Evolutionary conservation across 2,329 filamentous ascomycete genomes (phyloP), one percentile per base, ranked within the genome.

Genomic region (Aureobasidium sp.): DNA sequence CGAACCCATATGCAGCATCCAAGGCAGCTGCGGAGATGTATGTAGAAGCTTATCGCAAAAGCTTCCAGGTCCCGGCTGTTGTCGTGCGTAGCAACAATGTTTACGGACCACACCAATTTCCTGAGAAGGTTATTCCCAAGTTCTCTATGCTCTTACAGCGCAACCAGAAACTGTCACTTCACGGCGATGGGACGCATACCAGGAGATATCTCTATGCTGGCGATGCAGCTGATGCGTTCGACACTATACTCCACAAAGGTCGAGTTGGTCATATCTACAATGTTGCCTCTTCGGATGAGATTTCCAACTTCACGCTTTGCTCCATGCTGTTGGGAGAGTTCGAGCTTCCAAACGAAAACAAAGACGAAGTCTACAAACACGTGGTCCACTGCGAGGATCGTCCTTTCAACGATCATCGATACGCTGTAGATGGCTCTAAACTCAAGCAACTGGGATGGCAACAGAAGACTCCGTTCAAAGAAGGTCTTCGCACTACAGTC

Each of bases 61-160:
- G 86, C 73, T 92, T 91, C 79, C 88, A 88, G 72, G 79, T 94
- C 14, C 89, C 89, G 1, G 84, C 85, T 57, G 90, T 93, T 66
- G 89, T 92, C 67, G 87, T 92, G 31, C 82, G 89, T 54, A 88
- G 88, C 71, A 93, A 93, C 77, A 93, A 94, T 69, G 88, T 93
- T 33, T 94, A 92, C 69, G 90, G 90, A 0, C 90, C 90, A 24
- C 88, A 54, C 27, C 61, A 65, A 19, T 65, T 50, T n/a, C 54
- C 59, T 19, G 60, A 71, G 90, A 88, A 93, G 77, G 89, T 93
- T 65, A 93, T 93, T 60, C 88, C 89, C 33, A 92, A 91, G 71
- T 93, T 93, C 74, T 85, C 83, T 57, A 89, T 85, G 71, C 79
- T 92, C 31, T 79, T 92, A 17, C 83, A 87, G 69, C 81, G 87